Evolutionary conservation across 176 grass and related monocot genomes (phyloP).

Genomic region (Paspalum vaginatum): DNA sequence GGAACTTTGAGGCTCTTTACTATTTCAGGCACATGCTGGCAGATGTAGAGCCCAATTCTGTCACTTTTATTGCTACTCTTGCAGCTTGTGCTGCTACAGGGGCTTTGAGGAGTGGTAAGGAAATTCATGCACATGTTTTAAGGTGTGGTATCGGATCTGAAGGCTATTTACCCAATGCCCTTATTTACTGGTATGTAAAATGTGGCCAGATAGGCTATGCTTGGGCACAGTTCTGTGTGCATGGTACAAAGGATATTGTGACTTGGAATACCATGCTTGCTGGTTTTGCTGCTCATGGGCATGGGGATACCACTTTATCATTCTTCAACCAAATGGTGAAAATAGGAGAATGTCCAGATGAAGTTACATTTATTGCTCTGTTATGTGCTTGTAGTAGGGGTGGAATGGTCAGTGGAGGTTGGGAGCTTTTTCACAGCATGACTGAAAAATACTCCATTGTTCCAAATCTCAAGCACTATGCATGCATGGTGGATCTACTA

Average conservation of each 20-base stretch:
- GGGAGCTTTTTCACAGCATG: slow-evolving; percentile 74
- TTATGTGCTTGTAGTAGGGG: slow-evolving; percentile 83
- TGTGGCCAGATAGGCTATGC: slow-evolving; percentile 81
- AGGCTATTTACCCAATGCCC: slow-evolving; percentile 75
- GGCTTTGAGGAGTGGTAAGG: slow-evolving; percentile 75
- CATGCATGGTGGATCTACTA: slow-evolving; percentile 94
- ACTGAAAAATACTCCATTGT: slow-evolving; percentile 63
- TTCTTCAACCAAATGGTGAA: slow-evolving; percentile 76
- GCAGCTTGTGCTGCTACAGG: slow-evolving; percentile 76
- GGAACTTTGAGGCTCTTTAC: slow-evolving; percentile 79
- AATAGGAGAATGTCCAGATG: slow-evolving; percentile 72
- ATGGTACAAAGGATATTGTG: slow-evolving; percentile 69
- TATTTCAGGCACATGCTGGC: slow-evolving; percentile 82
- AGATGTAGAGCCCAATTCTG: slow-evolving; percentile 79
- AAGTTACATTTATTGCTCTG: slow-evolving; percentile 79
- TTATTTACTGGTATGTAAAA: slow-evolving; percentile 87
- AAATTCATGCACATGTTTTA: slow-evolving; percentile 86
- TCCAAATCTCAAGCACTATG: slow-evolving; percentile 93
- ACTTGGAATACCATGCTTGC: slow-evolving; percentile 94
- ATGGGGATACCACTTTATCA: slow-evolving; percentile 56
- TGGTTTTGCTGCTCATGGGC: slow-evolving; percentile 69
- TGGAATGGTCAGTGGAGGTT: slow-evolving; percentile 80
- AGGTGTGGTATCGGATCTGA: slow-evolving; percentile 61
- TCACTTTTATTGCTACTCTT: slow-evolving; percentile 73
- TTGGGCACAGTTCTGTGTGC: slow-evolving; percentile 68